A percentile compares a stretch with the other conserved stretches of the same genome.
Evolutionary conservation across 306 rosid genomes (phyloP).

Genomic region (Medicago arabica): DNA sequence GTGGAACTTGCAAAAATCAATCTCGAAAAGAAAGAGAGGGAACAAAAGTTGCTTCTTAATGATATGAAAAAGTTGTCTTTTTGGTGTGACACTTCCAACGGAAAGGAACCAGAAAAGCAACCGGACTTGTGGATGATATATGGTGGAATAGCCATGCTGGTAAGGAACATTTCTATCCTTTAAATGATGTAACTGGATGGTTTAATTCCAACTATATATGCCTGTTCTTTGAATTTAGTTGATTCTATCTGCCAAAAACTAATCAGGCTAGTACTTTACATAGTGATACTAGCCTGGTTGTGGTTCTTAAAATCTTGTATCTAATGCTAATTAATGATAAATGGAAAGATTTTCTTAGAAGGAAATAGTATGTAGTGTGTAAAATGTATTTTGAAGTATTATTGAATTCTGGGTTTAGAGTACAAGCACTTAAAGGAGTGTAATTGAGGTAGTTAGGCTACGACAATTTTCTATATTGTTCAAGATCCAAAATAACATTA

Average conservation of each 20-base stretch:
- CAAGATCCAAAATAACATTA: not conserved
- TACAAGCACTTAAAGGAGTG: not conserved
- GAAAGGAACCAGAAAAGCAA: constrained; percentile 66
- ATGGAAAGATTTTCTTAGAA: not conserved
- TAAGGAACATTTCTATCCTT: constrained; percentile 51
- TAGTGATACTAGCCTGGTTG: not conserved
- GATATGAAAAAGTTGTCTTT: constrained; percentile 78
- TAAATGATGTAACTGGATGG: constrained; percentile 20
- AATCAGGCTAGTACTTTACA: constrained; percentile 9
- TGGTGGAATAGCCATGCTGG: constrained; percentile 76
- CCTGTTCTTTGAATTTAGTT: constrained; percentile 36
- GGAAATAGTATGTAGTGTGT: constrained; percentile 3
- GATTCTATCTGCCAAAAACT: constrained; percentile 21
- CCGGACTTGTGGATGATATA: constrained; percentile 80
- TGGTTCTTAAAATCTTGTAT: constrained; percentile 26
- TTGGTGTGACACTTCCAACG: constrained; percentile 61
- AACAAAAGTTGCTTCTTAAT: constrained; percentile 65
- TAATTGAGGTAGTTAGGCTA: not conserved
- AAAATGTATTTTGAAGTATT: not conserved
- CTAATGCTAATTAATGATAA: constrained; percentile 23
- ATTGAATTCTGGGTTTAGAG: not conserved
- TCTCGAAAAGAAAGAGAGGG: constrained; percentile 84
- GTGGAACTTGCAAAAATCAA: constrained; percentile 89
- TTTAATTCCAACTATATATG: constrained; percentile 31
- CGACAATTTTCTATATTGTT: not conserved